Conservation (phyloP, 768 basidiomycete genomes). For the Mycena amicta region DNA sequence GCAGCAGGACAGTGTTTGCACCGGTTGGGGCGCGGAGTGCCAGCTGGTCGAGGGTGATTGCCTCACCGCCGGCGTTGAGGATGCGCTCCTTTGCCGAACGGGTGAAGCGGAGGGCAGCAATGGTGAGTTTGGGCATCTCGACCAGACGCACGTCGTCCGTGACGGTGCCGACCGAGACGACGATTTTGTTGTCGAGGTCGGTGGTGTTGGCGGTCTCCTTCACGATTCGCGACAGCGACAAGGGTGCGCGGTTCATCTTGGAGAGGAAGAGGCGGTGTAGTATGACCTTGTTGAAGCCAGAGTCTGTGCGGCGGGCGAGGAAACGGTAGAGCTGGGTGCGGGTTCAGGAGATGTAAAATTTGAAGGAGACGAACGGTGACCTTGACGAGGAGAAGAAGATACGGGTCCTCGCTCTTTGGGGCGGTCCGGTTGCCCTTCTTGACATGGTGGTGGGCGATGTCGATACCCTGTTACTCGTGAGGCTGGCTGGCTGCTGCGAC, state of each 20-base stretch:
- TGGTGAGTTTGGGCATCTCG: constrained; percentile 84
- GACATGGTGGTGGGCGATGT: constrained; percentile 96
- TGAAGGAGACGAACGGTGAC: constrained; percentile 40
- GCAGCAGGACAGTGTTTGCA: constrained; percentile 89
- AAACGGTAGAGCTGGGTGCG: constrained; percentile 89
- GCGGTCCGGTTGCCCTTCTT: constrained; percentile 94
- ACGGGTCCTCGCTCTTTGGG: constrained; percentile 99
- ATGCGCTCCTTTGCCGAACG: constrained; percentile 92
- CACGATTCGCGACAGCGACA: constrained; percentile 90
- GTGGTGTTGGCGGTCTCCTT: constrained; percentile 73
- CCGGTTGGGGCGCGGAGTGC: constrained; percentile 94
- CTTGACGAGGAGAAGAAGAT: constrained; percentile 97
- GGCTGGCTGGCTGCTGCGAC: constrained; percentile 25
- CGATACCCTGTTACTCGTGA: constrained; percentile 74
- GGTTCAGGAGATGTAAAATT: constrained; percentile 9
- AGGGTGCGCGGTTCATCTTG: constrained; percentile 94
- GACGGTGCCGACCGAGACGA: constrained; percentile 89
- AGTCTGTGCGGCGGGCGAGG: constrained; percentile 94
- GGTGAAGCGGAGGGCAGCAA: constrained; percentile 96
- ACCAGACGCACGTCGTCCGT: constrained; percentile 93
- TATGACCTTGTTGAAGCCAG: constrained; percentile 95
- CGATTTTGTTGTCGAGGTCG: constrained; percentile 76
- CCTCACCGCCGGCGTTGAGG: constrained; percentile 93
- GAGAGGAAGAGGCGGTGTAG: constrained; percentile 97
- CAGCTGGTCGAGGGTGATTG: constrained; percentile 93